Percentiles rank a stretch among this genome's conserved stretches.
Conservation (phyloP, 2,329 filamentous ascomycete genomes). For the Hypoxylon sp. region DNA sequence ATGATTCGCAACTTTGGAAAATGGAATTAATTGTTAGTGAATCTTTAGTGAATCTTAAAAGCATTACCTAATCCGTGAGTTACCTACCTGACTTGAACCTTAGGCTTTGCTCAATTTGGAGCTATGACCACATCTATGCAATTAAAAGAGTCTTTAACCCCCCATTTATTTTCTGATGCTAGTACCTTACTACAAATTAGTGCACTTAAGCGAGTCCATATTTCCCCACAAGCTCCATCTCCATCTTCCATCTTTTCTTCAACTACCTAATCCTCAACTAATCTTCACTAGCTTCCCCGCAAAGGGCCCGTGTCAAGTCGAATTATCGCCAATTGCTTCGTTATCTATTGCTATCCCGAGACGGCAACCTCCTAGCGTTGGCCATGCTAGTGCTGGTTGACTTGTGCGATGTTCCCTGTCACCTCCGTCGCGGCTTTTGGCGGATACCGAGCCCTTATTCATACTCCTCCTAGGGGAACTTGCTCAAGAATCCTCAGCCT, state of each 20-base stretch:
- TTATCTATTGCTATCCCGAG: neutral
- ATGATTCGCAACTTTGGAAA: slow-evolving; percentile 3
- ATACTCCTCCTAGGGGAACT: slow-evolving; percentile 38
- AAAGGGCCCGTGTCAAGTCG: slow-evolving; percentile 3
- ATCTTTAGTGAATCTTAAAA: neutral
- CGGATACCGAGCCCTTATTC: slow-evolving; percentile 39
- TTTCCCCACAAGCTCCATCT: too few species aligned
- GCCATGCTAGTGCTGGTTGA: slow-evolving; percentile 11
- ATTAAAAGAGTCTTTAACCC: too few species aligned
- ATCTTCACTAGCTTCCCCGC: slow-evolving; percentile 13
- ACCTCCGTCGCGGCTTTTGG: slow-evolving; percentile 35
- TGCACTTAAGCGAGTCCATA: too few species aligned
- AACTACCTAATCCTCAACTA: neutral
- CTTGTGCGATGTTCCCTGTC: slow-evolving; percentile 36
- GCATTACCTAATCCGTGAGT: slow-evolving; percentile 9
- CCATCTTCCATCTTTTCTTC: neutral
- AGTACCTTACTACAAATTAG: too few species aligned
- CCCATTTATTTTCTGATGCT: too few species aligned
- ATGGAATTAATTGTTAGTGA: slow-evolving; percentile 22
- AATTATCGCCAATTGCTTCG: slow-evolving; percentile 2
- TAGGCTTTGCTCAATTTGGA: too few species aligned
- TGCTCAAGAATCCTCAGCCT: slow-evolving; percentile 40
- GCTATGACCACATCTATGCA: too few species aligned
- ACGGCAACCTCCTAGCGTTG: neutral
- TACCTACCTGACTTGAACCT: too few species aligned